Base-by-base conservation (phyloP, 2,329 filamentous ascomycete species). In the Botrytis squamosa region DNA sequence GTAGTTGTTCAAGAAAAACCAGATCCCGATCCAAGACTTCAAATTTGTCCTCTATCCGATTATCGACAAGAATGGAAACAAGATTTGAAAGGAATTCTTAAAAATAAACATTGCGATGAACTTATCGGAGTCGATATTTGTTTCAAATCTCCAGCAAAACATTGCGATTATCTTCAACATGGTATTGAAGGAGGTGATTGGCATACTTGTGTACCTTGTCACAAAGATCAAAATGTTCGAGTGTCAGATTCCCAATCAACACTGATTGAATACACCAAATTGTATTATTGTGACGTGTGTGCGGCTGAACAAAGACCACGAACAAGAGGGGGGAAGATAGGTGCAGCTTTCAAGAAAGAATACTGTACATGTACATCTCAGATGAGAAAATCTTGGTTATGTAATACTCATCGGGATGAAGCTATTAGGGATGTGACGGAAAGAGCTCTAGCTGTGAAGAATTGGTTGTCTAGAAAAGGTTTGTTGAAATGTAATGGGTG, bases 371-470 rank as follows among this genome's bases (percentile, higher is more conserved):
- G 71, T 38, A 68, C 52, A 18, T 40, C 36, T 29, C 62, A 68
- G 22, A 38, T 72, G 36, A 44, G 52, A 55, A 68, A 72, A 40
- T 44, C 49, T 9, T 72, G 71, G 71, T 42, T 72, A 16, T 72
- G 71, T 25, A 33, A 49, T 20, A 22, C 2, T 20, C 71, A 72
- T 60, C 44, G 71, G 10, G 20, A 60, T n/a, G 46, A 60, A 20
- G 49, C 36, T 12, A 60, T 68, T n/a, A 1, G 3, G 4, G 42
- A 52, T 20, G 71, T 72, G 16, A 46, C 18, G 49, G 36, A n/a
- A 12, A 68, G 63, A 40, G 18, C 49, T 16, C 14, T 72, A 4
- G n/a, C 46, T 9, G 62, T 67, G 4, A 64, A 46, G 44, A 40
- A 46, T 40, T 72, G 62, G 62, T 36, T 72, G 38, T 8, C 5